Percentiles rank a stretch among this genome's conserved stretches.
phyloP scores from a whole-genome alignment of 495 filamentous ascomycete species.

The Daldinia bambusicola region DNA sequence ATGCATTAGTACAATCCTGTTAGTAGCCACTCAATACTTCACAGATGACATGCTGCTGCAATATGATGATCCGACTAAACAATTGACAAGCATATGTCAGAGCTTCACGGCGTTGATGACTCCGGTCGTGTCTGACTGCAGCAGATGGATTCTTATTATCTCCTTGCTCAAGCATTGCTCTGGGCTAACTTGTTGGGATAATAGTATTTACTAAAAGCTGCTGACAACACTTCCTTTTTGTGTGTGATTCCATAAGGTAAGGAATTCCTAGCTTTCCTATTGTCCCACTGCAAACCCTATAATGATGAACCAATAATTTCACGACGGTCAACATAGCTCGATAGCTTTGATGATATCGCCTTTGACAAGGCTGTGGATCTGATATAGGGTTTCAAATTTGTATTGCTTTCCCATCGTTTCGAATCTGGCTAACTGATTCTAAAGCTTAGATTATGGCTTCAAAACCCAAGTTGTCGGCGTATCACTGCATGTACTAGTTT shows the following conservation, averaged over 20 bases:
- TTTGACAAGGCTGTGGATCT: slow-evolving; percentile 84
- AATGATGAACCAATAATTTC: slow-evolving; percentile 84
- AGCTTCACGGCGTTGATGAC: slow-evolving; percentile 75
- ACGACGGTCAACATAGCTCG: slow-evolving; percentile 98
- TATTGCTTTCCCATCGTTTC: neutral
- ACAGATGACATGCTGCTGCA: slow-evolving; percentile 31
- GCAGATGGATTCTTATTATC: slow-evolving; percentile 27
- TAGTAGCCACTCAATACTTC: slow-evolving; percentile 16
- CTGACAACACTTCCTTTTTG: neutral
- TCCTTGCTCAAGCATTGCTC: slow-evolving; percentile 10
- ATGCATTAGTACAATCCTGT: neutral
- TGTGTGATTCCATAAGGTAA: slow-evolving; percentile 25
- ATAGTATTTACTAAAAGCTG: slow-evolving; percentile 4
- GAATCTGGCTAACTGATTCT: slow-evolving; percentile 26
- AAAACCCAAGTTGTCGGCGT: neutral
- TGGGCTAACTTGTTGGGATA: slow-evolving; percentile 41
- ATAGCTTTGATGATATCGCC: slow-evolving; percentile 90
- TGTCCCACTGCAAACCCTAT: slow-evolving; percentile 18
- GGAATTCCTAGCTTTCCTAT: neutral
- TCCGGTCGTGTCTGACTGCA: slow-evolving; percentile 58
- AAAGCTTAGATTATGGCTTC: neutral
- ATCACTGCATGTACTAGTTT: neutral
- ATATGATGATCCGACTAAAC: slow-evolving; percentile 72
- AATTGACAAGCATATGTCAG: slow-evolving; percentile 91
- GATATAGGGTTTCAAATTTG: slow-evolving; percentile 54